These are phyloP conservation scores for Pluteus cervinus DNA, from an alignment of 768 basidiomycete genomes.

Conservation along the genomic window DNA sequence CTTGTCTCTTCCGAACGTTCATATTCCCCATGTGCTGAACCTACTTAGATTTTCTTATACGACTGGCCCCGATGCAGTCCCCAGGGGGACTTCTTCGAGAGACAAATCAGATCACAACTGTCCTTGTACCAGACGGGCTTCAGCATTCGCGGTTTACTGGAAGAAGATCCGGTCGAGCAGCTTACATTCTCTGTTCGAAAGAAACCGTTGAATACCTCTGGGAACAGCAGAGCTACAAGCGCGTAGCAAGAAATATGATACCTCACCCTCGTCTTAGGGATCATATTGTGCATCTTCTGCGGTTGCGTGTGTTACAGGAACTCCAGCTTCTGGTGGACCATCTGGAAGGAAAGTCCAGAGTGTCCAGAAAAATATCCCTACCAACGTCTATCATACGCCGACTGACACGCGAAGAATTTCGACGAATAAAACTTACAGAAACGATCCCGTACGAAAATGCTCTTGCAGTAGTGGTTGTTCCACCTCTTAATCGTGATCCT, in stretches of 20 bases:
- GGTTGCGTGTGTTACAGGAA: conserved; percentile 72
- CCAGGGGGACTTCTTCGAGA: conserved; percentile 14
- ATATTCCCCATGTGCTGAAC: conserved; percentile 1
- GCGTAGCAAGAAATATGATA: conserved; percentile 20
- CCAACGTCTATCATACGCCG: conserved; percentile 44
- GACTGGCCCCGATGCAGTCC: conserved; percentile 46
- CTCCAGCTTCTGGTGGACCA: conserved; percentile 50
- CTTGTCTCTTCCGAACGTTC: conserved; percentile 7
- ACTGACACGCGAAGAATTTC: conserved; percentile 60
- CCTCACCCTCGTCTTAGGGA: conserved; percentile 39
- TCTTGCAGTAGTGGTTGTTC: conserved; percentile 63
- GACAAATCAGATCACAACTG: conserved; percentile 11
- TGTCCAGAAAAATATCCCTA: too few species aligned
- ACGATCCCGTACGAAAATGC: conserved; percentile 45
- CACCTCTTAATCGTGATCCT: conserved; percentile 55
- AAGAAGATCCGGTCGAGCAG: conserved; percentile 36
- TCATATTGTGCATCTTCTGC: conserved; percentile 62
- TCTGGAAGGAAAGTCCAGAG: conserved; percentile 28
- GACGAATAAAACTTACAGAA: conserved; percentile 37
- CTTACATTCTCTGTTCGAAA: conserved; percentile 55
- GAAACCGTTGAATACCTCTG: conserved; percentile 20
- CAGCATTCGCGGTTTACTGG: conserved; percentile 57
- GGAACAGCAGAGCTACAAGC: conserved; percentile 16
- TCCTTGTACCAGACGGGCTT: conserved; percentile 49
- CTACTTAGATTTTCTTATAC: conserved; percentile 57